Evolutionary conservation across 352 stramenopile species (phyloP).

Genomic region (Pythium brassicae): DNA sequence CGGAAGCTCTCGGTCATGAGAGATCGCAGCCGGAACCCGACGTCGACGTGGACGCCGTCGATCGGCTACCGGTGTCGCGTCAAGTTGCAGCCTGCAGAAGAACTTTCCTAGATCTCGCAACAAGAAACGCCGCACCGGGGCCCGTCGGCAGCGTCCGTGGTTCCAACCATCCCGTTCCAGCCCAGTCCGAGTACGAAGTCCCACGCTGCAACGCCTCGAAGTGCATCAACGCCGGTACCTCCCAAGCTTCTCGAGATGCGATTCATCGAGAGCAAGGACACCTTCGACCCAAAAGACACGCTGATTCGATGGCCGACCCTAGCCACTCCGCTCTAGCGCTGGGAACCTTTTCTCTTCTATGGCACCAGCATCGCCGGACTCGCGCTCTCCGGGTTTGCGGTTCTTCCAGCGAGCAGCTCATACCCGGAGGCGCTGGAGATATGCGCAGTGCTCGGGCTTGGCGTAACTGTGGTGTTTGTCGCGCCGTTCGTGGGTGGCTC

Average conservation of each 20-base stretch:
- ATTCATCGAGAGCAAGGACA: neutral
- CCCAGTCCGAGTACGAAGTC: neutral
- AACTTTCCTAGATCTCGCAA: neutral
- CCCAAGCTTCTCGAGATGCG: slow-evolving; percentile 2
- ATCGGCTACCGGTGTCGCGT: slow-evolving; percentile 11
- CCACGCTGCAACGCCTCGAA: neutral
- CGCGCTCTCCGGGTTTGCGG: slow-evolving; percentile 5
- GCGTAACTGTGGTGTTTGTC: neutral
- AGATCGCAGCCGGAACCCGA: neutral
- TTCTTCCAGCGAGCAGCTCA: neutral
- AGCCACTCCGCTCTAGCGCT: neutral
- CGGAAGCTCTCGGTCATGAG: slow-evolving; percentile 4
- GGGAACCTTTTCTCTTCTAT: slow-evolving; percentile 2
- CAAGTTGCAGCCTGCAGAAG: neutral
- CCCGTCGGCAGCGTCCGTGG: too few relatives aligned
- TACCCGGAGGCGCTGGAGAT: neutral
- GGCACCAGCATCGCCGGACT: neutral
- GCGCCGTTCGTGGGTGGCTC: neutral
- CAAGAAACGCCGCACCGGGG: neutral
- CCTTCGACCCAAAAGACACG: slow-evolving; percentile 1
- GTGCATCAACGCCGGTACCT: neutral
- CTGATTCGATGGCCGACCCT: neutral
- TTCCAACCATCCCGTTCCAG: neutral
- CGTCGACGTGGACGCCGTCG: slow-evolving; percentile 6
- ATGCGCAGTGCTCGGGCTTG: neutral